A percentile compares a stretch with the other conserved stretches of the same genome.
These are phyloP conservation scores for Wickerhamiella sorbophila DNA, from an alignment of 805 yeast species.

Conservation along the genomic window DNA sequence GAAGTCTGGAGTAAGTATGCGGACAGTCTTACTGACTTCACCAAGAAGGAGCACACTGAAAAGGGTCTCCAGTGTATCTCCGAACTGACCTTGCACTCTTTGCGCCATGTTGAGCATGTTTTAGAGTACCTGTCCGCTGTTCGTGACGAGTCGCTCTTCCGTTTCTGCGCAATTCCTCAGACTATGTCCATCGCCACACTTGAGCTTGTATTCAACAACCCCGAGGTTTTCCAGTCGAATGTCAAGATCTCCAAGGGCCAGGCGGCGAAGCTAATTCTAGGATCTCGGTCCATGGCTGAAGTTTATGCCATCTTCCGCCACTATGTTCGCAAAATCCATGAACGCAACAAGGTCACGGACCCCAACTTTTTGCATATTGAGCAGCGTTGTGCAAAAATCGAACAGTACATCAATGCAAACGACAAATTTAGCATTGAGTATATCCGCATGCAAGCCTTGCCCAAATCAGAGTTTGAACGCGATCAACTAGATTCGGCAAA, in stretches of 20 bases:
- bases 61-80: conserved; percentile 64
- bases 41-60: conserved; percentile 31
- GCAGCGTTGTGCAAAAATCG: conserved; percentile 73
- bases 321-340: conserved; percentile 63
- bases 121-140: conserved; percentile 62
- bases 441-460: conserved; percentile 6
- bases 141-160: conserved; percentile 69
- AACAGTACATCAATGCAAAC: conserved; percentile 58
- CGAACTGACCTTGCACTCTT: conserved; percentile 65
- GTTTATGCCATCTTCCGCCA: conserved; percentile 64
- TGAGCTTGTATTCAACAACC: conserved; percentile 72
- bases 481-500: conserved; percentile 10
- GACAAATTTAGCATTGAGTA: conserved; percentile 9
- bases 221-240: conserved; percentile 48
- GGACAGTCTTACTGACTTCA: conserved; percentile 43
- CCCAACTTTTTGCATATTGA: conserved; percentile 78
- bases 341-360: conserved; percentile 63
- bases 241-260: conserved; percentile 87
- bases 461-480: conserved; percentile 2
- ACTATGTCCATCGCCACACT: conserved; percentile 97
- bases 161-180: conserved; percentile 95
- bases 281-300: conserved; percentile 59
- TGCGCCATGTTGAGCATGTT: conserved; percentile 64
- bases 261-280: conserved; percentile 60
- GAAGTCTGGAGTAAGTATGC: conserved; percentile 85